These are phyloP conservation scores for Grifola frondosa DNA, from an alignment of 1,284 basidiomycete genomes.

Conservation along the genomic window DNA sequence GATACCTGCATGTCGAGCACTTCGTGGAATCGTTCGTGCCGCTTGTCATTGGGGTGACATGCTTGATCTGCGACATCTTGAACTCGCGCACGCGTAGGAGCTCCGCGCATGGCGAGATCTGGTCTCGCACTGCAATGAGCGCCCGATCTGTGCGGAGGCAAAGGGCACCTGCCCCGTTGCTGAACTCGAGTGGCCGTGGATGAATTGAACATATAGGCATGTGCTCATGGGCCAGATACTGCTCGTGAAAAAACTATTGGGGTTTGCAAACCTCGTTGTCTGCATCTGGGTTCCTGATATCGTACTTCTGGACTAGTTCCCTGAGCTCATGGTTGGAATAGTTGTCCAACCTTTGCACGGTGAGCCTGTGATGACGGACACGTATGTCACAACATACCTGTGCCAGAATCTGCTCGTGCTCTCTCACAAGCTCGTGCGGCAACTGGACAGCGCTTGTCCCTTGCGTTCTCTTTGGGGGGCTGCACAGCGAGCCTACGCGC, in stretches of 20 bases:
- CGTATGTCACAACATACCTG: conserved; percentile 61
- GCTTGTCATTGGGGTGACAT: conserved; percentile 94
- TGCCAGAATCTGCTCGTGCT: conserved; percentile 85
- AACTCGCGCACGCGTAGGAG: conserved; percentile 97
- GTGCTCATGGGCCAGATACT: conserved; percentile 98
- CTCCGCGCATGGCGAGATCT: conserved; percentile 96
- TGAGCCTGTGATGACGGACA: too few relatives aligned
- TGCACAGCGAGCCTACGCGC: conserved; percentile 74
- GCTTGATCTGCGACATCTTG: conserved; percentile 99
- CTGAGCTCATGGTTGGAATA: conserved; percentile 90
- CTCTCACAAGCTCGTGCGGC: conserved; percentile 70
- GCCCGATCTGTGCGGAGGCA: conserved; percentile 96
- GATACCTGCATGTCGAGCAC: conserved; percentile 79
- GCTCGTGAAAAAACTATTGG: conserved; percentile 96
- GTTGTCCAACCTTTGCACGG: too few relatives aligned
- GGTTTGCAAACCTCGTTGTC: conserved; percentile 92
- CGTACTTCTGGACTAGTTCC: conserved; percentile 80
- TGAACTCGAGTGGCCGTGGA: conserved; percentile 95
- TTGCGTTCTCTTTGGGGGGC: conserved; percentile 50
- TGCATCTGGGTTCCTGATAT: conserved; percentile 90
- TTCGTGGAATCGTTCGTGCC: conserved; percentile 82
- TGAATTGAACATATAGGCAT: conserved; percentile 99
- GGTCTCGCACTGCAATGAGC: conserved; percentile 97
- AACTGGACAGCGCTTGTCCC: conserved; percentile 80
- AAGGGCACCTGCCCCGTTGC: conserved; percentile 96